These are phyloP conservation scores for Claviceps sp. DNA, from an alignment of 2,329 filamentous ascomycete species.

Conservation along the genomic window DNA sequence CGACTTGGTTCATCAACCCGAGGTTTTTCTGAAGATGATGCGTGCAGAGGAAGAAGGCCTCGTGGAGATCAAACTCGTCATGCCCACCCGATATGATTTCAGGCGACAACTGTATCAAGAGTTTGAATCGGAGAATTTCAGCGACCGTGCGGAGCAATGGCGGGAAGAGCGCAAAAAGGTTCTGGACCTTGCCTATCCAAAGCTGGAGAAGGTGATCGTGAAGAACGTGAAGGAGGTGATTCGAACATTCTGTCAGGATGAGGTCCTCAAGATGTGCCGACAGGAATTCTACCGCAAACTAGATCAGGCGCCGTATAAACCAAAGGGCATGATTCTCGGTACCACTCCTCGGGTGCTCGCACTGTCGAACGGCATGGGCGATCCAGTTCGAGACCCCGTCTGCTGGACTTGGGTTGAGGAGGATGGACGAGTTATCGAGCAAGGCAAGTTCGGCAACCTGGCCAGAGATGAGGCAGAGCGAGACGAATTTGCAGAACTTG, in stretches of 20 bases:
- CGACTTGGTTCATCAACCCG: conserved; percentile 70
- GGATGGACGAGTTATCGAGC: conserved; percentile 76
- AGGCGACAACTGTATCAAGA: conserved; percentile 63
- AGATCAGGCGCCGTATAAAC: conserved; percentile 92
- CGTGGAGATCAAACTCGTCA: conserved; percentile 67
- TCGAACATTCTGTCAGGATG: conserved; percentile 85
- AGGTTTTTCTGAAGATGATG: conserved; percentile 92
- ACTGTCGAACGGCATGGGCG: conserved; percentile 73
- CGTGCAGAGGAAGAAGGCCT: conserved; percentile 91
- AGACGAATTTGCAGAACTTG: conserved; percentile 62
- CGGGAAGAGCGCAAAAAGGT: conserved; percentile 78
- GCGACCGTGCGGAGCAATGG: conserved; percentile 90
- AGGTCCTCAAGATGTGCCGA: conserved; percentile 75
- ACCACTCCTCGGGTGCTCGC: conserved; percentile 79
- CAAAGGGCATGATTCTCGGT: conserved; percentile 80
- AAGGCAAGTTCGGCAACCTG: conserved; percentile 75
- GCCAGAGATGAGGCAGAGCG: conserved; percentile 53
- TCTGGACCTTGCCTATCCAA: conserved; percentile 65
- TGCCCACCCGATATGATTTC: conserved; percentile 67
- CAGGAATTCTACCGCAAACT: conserved; percentile 81
- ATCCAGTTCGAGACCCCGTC: conserved; percentile 60
- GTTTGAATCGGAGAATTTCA: conserved; percentile 91
- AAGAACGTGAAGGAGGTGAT: conserved; percentile 92
- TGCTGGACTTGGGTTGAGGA: conserved; percentile 91
- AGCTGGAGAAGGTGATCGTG: conserved; percentile 70